These are phyloP conservation scores for Penicillium argentinense DNA, from an alignment of 495 filamentous ascomycete species.

Conservation along the genomic window DNA sequence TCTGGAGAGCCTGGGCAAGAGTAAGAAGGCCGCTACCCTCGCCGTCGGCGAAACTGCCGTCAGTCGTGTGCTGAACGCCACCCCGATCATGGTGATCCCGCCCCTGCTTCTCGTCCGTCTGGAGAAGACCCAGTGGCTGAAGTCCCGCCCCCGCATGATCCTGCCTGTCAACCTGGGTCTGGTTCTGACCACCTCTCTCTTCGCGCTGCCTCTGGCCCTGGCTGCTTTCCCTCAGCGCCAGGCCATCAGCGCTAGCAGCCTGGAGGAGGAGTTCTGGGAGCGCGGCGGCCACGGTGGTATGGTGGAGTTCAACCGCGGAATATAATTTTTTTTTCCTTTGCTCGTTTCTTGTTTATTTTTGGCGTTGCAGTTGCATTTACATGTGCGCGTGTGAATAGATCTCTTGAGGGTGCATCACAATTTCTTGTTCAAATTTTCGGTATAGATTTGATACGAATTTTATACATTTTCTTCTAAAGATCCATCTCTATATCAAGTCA, in stretches of 20 bases:
- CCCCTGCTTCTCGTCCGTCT: conserved; percentile 79
- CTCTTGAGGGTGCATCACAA: no score
- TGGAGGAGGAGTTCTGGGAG: conserved; percentile 83
- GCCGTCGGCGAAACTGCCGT: conserved; percentile 92
- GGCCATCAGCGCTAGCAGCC: conserved; percentile 62
- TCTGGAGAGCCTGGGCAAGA: conserved; percentile 74
- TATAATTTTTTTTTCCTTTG: conserved; percentile 45
- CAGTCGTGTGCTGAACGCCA: conserved; percentile 85
- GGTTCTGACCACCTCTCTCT: conserved; percentile 76
- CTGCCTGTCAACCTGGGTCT: conserved; percentile 80
- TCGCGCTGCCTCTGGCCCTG: conserved; percentile 74
- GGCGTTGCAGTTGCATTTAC: conserved; percentile 3
- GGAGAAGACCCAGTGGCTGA: conserved; percentile 75
- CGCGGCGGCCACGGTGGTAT: conserved; percentile 69
- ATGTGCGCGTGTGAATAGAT: background rate
- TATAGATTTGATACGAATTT: background rate
- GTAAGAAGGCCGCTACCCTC: conserved; percentile 77
- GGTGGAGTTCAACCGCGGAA: conserved; percentile 91
- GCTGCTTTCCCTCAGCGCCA: conserved; percentile 92
- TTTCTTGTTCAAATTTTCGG: background rate
- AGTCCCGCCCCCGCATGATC: conserved; percentile 65
- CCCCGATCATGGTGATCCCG: conserved; percentile 94
- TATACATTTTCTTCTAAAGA: no score
- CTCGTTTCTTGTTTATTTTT: background rate
- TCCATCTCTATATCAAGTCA: no score